phyloP scores from a whole-genome alignment of 352 stramenopile species.

The Pythium folliculosum region DNA sequence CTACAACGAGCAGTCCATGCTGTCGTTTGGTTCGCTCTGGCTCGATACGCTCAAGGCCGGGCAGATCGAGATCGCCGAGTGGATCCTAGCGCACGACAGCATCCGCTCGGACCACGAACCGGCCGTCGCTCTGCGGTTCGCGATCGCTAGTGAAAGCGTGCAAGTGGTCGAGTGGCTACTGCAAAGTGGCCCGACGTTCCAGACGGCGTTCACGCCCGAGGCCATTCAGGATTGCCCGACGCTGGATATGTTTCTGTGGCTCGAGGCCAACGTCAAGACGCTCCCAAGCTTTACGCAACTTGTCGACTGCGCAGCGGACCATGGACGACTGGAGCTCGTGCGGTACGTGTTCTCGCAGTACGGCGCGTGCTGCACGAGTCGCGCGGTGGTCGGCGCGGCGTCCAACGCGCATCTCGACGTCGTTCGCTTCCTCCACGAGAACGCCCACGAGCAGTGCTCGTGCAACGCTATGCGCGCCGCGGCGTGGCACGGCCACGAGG shows the following conservation, averaged over 20 bases:
- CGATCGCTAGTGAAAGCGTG: not conserved
- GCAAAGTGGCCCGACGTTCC: not conserved
- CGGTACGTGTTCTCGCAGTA: constrained; percentile 6
- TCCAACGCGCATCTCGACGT: constrained; percentile 16
- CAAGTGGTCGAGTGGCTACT: constrained; percentile 11
- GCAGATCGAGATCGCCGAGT: not conserved
- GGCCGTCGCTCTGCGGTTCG: not conserved
- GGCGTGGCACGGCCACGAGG: constrained; percentile 2
- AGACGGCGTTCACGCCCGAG: not conserved
- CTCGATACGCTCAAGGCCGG: not conserved
- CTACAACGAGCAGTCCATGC: not conserved
- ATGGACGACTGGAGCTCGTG: constrained; percentile 3
- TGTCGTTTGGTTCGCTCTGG: not conserved
- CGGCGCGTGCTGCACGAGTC: not conserved
- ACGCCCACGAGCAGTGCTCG: constrained; percentile 19
- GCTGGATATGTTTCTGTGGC: constrained; percentile 20
- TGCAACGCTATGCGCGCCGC: not conserved
- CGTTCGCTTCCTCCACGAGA: constrained; percentile 16
- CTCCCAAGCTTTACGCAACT: not conserved
- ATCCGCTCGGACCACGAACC: constrained; percentile 2
- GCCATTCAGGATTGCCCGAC: not conserved
- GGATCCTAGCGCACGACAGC: not conserved
- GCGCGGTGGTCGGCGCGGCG: constrained; percentile 18
- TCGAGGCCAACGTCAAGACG: not conserved
- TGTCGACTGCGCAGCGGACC: not conserved